Base-by-base conservation (phyloP, 2,329 filamentous ascomycete species). In the Stachybotrys chartarum region DNA sequence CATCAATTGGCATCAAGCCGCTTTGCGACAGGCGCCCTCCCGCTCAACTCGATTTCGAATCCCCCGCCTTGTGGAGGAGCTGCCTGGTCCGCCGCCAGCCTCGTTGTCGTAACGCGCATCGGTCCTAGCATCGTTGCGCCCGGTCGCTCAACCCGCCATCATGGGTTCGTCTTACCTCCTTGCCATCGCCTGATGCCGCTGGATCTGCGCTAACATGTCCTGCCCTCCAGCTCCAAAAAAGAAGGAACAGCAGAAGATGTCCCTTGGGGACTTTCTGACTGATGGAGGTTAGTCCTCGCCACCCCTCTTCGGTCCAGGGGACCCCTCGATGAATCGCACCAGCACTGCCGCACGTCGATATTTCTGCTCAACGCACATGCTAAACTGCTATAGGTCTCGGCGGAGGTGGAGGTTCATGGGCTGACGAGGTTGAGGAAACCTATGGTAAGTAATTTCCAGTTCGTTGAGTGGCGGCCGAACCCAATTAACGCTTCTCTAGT, bases 231-330 rank as follows among this genome's bases (percentile, higher is more conserved):
- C 89, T 83, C 93, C 92, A 64, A 90, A 92, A 75, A 90, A 92
- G 75, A 95, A 95, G 80, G 89, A 91, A 80, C 87, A 85, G 75
- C 88, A 96, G 85, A 99, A 95, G 83, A 93, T 99, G 89, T 91
- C 90, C 80, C 86, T 97, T 72, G 90, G 91, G 81, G 90, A 91
- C 77, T 99, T 99, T 84, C 84, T 99, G 81, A 82, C 83, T 71
- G 91, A 97, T 75, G 83, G 91, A 75, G 87, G 93, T 97, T 82
- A 76, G 90, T 70, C 56, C 54, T 55, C 35, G 14, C 5, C 35
- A 42, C 35, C 35, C 35, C 35, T 42, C 35, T 14, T 10, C 35
- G 35, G 14, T 42, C 35, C 35, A 10, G 59, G 58, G 61, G 55
- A 63, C 55, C 52, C 52, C 55, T 56, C 56, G 12, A 55, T 56